Conservation (phyloP, 768 basidiomycete species). For the Baorangia bicolor region DNA sequence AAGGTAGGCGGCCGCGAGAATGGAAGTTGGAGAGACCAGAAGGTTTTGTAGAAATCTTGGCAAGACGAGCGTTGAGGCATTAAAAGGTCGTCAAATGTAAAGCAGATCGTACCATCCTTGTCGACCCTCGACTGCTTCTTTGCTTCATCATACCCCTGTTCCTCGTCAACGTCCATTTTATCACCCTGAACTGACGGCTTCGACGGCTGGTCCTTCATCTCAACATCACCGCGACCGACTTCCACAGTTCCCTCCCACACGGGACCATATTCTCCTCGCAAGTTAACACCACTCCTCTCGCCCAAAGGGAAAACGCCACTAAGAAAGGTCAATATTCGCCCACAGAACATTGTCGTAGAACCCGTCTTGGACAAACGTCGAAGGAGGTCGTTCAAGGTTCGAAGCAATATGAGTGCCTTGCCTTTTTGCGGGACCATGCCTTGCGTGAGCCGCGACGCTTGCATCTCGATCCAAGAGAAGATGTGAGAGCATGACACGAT, state of each 20-base stretch:
- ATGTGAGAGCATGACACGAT: slow-evolving; percentile 83
- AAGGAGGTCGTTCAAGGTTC: slow-evolving; percentile 84
- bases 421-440: slow-evolving; percentile 85
- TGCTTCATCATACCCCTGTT: slow-evolving; percentile 23
- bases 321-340: slow-evolving; percentile 84
- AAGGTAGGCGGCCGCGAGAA: slow-evolving; percentile 83
- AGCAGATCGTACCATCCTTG: slow-evolving; percentile 55
- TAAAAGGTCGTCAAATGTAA: background rate
- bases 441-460: slow-evolving; percentile 66
- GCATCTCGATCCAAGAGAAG: slow-evolving; percentile 83
- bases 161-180: slow-evolving; percentile 64
- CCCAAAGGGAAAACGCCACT: slow-evolving; percentile 84
- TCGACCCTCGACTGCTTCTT: slow-evolving; percentile 45
- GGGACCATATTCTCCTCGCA: slow-evolving; percentile 84
- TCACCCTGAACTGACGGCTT: slow-evolving; percentile 39
- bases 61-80: slow-evolving; percentile 3
- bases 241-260: slow-evolving; percentile 68
- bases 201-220: slow-evolving; percentile 29
- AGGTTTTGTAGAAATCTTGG: slow-evolving; percentile 78
- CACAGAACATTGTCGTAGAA: slow-evolving; percentile 82
- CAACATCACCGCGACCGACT: slow-evolving; percentile 34
- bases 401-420: slow-evolving; percentile 80
- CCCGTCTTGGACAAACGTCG: slow-evolving; percentile 86
- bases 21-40: slow-evolving; percentile 85
- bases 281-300: slow-evolving; percentile 88